Evolutionary conservation across 2,329 filamentous ascomycete genomes (phyloP).

Genomic region (Fusarium veterinarium): DNA sequence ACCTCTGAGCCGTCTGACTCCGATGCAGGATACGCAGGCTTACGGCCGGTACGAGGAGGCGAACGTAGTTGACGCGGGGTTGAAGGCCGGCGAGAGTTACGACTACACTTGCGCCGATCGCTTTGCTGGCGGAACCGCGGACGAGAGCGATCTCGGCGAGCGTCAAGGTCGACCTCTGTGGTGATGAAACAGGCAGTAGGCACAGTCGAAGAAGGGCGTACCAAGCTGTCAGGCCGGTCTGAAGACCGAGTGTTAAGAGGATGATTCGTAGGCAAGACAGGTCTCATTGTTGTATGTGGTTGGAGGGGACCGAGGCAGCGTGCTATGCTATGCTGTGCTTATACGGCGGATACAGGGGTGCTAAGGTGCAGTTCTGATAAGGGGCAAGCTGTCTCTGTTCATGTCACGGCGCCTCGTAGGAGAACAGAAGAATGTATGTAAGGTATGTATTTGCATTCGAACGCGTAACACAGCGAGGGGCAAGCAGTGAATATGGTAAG

Average conservation of each 20-base stretch:
- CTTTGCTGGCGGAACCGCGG: conserved; percentile 36
- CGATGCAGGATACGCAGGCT: conserved; percentile 29
- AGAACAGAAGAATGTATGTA: not conserved
- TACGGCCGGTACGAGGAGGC: conserved; percentile 17
- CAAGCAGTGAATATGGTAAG: not conserved
- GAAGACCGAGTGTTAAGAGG: conserved; percentile 34
- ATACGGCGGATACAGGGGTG: conserved; percentile 11
- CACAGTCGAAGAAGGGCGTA: conserved; percentile 34
- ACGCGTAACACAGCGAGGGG: not conserved
- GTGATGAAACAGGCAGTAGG: conserved; percentile 52
- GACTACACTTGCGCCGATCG: conserved; percentile 39
- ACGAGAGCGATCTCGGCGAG: conserved; percentile 39
- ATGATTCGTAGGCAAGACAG: conserved; percentile 38
- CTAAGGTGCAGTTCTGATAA: conserved; percentile 12
- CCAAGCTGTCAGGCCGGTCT: conserved; percentile 38
- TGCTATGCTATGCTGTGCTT: conserved; percentile 1
- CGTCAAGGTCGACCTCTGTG: conserved; percentile 49
- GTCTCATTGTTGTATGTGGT: conserved; percentile 41
- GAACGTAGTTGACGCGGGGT: conserved; percentile 35
- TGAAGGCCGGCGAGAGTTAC: conserved; percentile 28
- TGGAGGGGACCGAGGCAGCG: conserved; percentile 13
- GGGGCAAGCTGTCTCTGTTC: conserved; percentile 10
- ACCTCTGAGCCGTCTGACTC: conserved; percentile 20
- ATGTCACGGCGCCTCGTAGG: conserved; percentile 16
- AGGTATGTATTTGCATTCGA: not conserved